Evolutionary conservation across 2,329 filamentous ascomycete species (phyloP), one percentile per base, ranked within the genome.

Genomic region (Aspergillus pseudoglaucus): DNA sequence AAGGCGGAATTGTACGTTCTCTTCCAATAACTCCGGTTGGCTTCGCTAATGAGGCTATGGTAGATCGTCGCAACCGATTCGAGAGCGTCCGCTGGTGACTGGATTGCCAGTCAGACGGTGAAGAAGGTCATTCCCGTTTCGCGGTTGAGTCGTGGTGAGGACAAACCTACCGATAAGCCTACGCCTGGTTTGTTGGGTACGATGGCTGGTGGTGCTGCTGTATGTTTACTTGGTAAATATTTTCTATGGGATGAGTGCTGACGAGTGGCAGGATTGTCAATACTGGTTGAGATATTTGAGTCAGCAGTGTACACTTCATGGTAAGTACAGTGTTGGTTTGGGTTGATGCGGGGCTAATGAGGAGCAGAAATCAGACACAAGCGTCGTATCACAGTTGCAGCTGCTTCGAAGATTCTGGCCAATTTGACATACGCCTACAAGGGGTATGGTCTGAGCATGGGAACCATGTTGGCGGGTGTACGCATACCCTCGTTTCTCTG

Each of bases 371-470:
- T 98, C 64, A 89, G 93, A 59, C 91, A 98, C 81, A 98, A 98
- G 81, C 89, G 90, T 71, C 89, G 93, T 68, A 98, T 98, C 77
- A 93, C 89, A 52, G 93, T 98, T 56, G 91, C 93, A 41, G 93
- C 93, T 42, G 93, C 93, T 46, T 94, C 87, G 67, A 98, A 98
- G 81, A 96, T 98, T 70, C 87, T 98, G 60, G 89, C 93, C 67
- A 98, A 98, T 77, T 78, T 98, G 59, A 90, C 96, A 64, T 98
- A 97, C 80, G 85, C 84, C 61, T 98, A 98, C 83, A 98, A 98
- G 78, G 90, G 90, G 65, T 95, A 95, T 88, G 93, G 93, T 33
- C 76, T 98, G 63, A 95, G 88, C 68, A 98, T 98, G 93, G 93
- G 93, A 60, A 98, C 93, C 65, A 98, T 98, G 93, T 95, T 93